These are phyloP conservation scores for Suhomyces coccinellae DNA, from an alignment of 1,139 yeast species.

Conservation along the genomic window DNA sequence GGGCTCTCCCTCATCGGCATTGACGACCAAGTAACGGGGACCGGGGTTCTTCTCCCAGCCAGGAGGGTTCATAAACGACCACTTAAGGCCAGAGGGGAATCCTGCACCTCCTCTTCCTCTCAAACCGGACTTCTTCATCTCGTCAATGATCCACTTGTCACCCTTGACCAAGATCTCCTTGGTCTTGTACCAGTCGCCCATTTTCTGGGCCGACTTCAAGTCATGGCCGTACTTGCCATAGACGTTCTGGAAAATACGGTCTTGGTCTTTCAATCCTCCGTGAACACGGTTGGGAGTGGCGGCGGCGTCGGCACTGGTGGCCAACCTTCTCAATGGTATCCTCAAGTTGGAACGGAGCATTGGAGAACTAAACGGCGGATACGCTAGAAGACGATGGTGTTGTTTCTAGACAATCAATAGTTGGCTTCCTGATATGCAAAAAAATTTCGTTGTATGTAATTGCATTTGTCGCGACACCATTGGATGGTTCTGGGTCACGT, in stretches of 20 bases:
- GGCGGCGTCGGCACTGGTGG: constrained; percentile 47
- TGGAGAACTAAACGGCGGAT: constrained; percentile 2
- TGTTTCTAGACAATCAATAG: constrained; percentile 7
- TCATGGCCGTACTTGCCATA: constrained; percentile 75
- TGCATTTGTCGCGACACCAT: constrained; percentile 19
- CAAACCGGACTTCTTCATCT: constrained; percentile 78
- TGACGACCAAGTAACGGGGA: constrained; percentile 82
- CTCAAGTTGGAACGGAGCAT: constrained; percentile 19
- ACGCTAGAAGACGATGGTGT: constrained; percentile 1
- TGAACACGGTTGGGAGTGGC: constrained; percentile 59
- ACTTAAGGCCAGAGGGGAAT: constrained; percentile 84
- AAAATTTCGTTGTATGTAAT: constrained; percentile 17
- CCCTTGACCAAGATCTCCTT: constrained; percentile 81
- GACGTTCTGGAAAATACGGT: constrained; percentile 82
- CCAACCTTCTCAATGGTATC: constrained; percentile 33
- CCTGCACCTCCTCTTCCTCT: constrained; percentile 96
- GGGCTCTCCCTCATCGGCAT: constrained; percentile 94
- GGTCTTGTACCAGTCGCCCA: constrained; percentile 92
- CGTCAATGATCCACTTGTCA: constrained; percentile 84
- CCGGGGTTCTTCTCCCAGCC: constrained; percentile 89
- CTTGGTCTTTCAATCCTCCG: constrained; percentile 79
- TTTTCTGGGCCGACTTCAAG: constrained; percentile 67
- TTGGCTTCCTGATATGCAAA: constrained; percentile 7
- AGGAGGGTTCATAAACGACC: constrained; percentile 94
- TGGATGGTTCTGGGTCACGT: constrained; percentile 15